Evolutionary conservation across 2,329 filamentous ascomycete species (phyloP), one percentile per base, ranked within the genome.

Genomic region (Diaporthe humulicola): DNA sequence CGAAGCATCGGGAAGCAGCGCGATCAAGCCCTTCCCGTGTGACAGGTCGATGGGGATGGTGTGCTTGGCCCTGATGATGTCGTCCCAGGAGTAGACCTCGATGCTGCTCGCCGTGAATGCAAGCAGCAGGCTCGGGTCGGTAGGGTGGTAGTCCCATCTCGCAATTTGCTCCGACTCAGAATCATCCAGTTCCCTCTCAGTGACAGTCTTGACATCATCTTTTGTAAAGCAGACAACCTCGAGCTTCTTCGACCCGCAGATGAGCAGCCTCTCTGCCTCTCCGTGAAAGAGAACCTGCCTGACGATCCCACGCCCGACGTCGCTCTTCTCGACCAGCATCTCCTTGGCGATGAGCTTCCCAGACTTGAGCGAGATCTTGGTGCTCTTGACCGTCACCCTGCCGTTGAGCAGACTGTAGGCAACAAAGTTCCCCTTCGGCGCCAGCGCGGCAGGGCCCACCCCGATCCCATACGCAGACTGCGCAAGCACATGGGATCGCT

Each of bases 321-420:
- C 70, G 1, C 19, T 12, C 33, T 71, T 71, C 70, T 71, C 70
- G 3, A 28, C 57, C 15, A 71, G 6, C 56, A 71, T 40, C n/a
- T 71, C 70, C 42, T 61, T 61, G 2, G 70, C 30, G 33, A 71
- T 54, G 17, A 71, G n/a, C 56, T 54, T 71, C 22, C 70, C 70
- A 4, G 56, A 48, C 52, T 71, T 71, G 30, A 52, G 70, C n/a
- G 70, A 71, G 19, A 71, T n/a, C 42, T 25, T 42, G 25, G 73
- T 19, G 3, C 58, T 64, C 70, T 36, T 70, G 14, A 77, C 69
- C 1, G 61, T 66, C 2, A 66, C 70, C 42, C 58, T 64, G 1
- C 76, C 77, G 14, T 75, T 71, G 4, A 70, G n/a, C 30, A 77
- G 28, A 10, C 71, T 69, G 28, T 77, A 78, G 28, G 76, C 78